phyloP scores from a whole-genome alignment of 2,329 filamentous ascomycete genomes.

The Alternaria sp. region DNA sequence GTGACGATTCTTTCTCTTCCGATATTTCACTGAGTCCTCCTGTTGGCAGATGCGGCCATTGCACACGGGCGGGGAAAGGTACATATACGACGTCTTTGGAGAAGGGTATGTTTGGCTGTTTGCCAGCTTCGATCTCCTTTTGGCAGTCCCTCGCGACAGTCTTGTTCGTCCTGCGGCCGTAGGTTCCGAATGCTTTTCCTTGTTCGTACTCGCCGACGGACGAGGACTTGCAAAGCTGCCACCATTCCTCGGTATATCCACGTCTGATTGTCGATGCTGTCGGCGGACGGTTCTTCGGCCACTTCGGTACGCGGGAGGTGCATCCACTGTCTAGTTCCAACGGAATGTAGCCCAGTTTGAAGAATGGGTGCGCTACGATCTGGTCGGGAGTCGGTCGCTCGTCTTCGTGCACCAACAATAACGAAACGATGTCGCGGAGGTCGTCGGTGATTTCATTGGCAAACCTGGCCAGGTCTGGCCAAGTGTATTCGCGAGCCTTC shows the following conservation, averaged over 20 bases:
- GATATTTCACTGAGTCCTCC: conserved; percentile 51
- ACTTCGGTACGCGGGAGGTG: conserved; percentile 56
- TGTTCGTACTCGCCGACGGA: conserved; percentile 59
- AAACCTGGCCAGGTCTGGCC: conserved; percentile 72
- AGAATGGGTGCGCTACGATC: conserved; percentile 83
- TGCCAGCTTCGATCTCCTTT: conserved; percentile 57
- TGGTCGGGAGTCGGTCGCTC: conserved; percentile 76
- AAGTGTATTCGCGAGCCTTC: conserved; percentile 78
- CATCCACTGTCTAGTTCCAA: conserved; percentile 56
- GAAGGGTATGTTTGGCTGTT: conserved; percentile 59
- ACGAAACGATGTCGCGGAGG: conserved; percentile 79
- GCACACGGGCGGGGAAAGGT: conserved; percentile 53
- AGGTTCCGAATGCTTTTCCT: conserved; percentile 57
- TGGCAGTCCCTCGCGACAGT: conserved; percentile 61
- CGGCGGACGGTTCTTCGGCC: conserved; percentile 56
- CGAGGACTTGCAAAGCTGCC: conserved; percentile 58
- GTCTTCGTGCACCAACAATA: conserved; percentile 78
- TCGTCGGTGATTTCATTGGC: conserved; percentile 76
- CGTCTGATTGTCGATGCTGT: conserved; percentile 54
- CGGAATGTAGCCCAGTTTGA: conserved; percentile 78
- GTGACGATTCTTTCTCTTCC: conserved; percentile 51
- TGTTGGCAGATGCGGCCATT: conserved; percentile 46
- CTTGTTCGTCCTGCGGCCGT: conserved; percentile 57
- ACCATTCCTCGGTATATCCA: conserved; percentile 62
- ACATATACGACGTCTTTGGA: conserved; percentile 58